Conservation (phyloP, 257 asterid genomes). For the Penstemon newberryi region DNA sequence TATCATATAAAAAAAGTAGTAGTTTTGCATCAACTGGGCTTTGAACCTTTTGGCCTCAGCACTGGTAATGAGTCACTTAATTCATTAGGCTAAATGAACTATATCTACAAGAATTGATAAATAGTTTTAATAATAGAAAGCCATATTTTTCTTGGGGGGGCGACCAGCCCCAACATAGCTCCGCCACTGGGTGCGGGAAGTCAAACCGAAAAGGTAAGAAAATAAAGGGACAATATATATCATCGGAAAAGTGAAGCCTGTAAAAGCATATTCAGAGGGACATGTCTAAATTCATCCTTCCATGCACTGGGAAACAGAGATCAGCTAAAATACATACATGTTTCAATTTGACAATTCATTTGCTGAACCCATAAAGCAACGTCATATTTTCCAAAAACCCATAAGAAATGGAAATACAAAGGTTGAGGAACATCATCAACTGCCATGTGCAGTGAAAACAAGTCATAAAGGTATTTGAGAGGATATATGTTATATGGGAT, state of each 20-base stretch:
- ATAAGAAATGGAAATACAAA: not conserved
- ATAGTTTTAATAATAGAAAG: no score
- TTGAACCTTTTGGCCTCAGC: no score
- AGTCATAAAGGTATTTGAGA: not conserved
- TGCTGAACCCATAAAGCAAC: conserved; percentile 5
- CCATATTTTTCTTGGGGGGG: no score
- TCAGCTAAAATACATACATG: not conserved
- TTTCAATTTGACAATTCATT: not conserved
- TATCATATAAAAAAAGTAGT: no score
- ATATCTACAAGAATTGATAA: no score
- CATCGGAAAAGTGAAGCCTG: not conserved
- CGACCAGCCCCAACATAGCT: no score
- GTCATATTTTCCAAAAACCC: not conserved
- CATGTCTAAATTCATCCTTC: not conserved
- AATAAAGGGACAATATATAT: not conserved
- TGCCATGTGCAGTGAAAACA: not conserved
- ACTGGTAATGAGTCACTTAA: no score
- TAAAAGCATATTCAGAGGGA: not conserved
- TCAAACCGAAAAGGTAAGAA: no score
- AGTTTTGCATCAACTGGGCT: no score
- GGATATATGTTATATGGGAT: not conserved
- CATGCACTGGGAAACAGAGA: not conserved
- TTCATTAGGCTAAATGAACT: no score
- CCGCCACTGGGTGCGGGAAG: no score
- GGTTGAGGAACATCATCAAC: not conserved